Evolutionary conservation across 2,329 filamentous ascomycete species (phyloP), one percentile per base, ranked within the genome.

Genomic region (Thermothelomyces thermophilus): DNA sequence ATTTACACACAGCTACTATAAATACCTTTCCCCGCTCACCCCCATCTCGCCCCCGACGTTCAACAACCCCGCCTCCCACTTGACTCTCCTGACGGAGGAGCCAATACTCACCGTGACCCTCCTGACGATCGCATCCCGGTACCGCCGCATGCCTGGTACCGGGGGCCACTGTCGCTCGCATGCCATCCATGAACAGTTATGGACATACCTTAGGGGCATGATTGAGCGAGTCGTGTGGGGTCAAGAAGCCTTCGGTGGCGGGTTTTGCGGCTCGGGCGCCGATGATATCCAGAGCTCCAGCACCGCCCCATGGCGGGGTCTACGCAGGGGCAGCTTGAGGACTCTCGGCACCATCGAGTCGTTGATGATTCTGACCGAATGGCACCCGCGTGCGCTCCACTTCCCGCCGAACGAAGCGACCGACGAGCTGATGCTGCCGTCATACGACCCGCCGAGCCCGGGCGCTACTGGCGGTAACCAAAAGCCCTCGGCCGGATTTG

Each of bases 321-420:
- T 90, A 70, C 66, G 82, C 50, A 86, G 86, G 63, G 86, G 86
- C 17, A 93, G 90, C 58, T 72, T 97, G 46, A 80, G 93, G 46
- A 95, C 91, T 0, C 72, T 98, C 3, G 93, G 93, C 14, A 96
- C 91, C 0, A 89, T 98, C 22, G 93, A 98, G 69, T 94, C 90
- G 30, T 71, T 98, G 28, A 83, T 98, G 74, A 84, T 98, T 22
- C 73, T 98, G 39, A 97, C 91, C 1, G 93, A 98, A 63, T 98
- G 93, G 91, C 91, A 97, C 66, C 93, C 93, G 4, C 82, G 91
- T 5, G 90, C 90, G 14, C 75, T 98, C 53, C 91, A 97, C 66
- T 98, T 97, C 62, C 93, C 93, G 3, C 85, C 87, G 1, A 84
- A 87, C 16, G 86, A 93, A 56, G 78, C 81, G 1, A 83, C 81